Evolutionary conservation across 2,329 filamentous ascomycete genomes (phyloP), one percentile per base, ranked within the genome.

Genomic region (Colletotrichum tofieldiae): DNA sequence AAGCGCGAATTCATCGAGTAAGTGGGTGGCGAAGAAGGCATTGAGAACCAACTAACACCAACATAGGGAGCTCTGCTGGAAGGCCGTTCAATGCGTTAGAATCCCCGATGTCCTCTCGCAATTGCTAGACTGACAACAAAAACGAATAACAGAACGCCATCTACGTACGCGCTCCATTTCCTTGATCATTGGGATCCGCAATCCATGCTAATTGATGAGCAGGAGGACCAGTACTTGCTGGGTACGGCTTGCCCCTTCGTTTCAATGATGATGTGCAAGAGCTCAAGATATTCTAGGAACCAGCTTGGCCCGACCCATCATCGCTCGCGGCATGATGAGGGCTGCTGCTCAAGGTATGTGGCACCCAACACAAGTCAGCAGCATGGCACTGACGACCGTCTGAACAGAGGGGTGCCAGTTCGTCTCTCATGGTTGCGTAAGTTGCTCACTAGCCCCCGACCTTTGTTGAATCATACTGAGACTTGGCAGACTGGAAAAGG

Each of bases 1-100:
- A 88, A 90, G 76, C 86, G 87, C 77, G 92, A 93, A 81, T 94
- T 95, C 78, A 87, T 95, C 74, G 92, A 94, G 65, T 65, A 54
- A 26, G 54, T 71, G 16, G 29, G 29, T 32, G 29, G 29, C 29
- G 29, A 32, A 32, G 29, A 32, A 1, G 29, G 29, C 29, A 32
- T 1, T 6, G 29, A 6, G 6, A 32, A 32, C 29, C 29, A 32
- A 32, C 54, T 60, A 29, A 49, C 35, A 66, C 29, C 43, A 41
- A 23, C 41, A 16, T n/a, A 52, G 58, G 76, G 88, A 94, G 82
- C 87, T 95, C 43, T 92, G 92, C 85, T 94, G 91, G 87, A 91
- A 89, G 65, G 93, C 93, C 71, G 89, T 95, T 76, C 91, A 93
- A 81, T 93, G 90, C 74, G 41, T 56, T 52, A 62, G 26, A 32